Evolutionary conservation across 2,329 filamentous ascomycete genomes (phyloP).

Genomic region (Neofusicoccum sp.): DNA sequence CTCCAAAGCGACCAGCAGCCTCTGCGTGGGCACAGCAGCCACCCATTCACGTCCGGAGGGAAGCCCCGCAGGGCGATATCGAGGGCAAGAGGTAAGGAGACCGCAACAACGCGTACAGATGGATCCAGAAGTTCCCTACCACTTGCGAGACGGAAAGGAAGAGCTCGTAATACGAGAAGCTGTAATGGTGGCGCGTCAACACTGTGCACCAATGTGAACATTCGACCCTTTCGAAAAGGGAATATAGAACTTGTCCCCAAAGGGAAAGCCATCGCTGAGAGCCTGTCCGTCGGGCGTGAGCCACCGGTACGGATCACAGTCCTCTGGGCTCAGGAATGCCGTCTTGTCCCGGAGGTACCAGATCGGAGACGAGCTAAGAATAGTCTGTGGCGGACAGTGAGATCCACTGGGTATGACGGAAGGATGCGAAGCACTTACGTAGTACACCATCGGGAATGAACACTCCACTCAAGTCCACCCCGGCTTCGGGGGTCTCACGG

Average conservation of each 20-base stretch:
- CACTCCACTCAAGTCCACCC: neutral
- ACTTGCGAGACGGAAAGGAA: constrained; percentile 1
- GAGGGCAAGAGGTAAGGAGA: neutral
- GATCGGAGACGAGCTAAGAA: constrained; percentile 3
- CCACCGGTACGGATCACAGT: constrained; percentile 7
- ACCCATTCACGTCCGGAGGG: constrained; percentile 5
- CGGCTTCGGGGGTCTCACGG: neutral
- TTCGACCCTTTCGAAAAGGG: constrained; percentile 6
- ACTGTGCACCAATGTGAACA: constrained; percentile 6
- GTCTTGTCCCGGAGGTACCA: constrained; percentile 9
- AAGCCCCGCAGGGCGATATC: neutral
- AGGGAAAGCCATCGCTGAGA: neutral
- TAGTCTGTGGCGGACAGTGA: neutral
- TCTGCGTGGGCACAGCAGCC: neutral
- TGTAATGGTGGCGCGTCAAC: neutral
- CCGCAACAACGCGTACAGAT: neutral
- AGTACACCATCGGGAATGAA: neutral
- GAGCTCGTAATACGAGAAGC: constrained; percentile 12
- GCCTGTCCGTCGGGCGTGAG: neutral
- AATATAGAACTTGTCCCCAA: constrained; percentile 5
- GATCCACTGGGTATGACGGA: neutral
- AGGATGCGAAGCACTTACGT: neutral
- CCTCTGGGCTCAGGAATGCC: neutral
- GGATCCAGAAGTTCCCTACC: neutral
- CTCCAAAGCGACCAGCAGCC: neutral